Evolutionary conservation across 371 early-diverging fungal species (phyloP).

Genomic region (Capillidium heterosporum): DNA sequence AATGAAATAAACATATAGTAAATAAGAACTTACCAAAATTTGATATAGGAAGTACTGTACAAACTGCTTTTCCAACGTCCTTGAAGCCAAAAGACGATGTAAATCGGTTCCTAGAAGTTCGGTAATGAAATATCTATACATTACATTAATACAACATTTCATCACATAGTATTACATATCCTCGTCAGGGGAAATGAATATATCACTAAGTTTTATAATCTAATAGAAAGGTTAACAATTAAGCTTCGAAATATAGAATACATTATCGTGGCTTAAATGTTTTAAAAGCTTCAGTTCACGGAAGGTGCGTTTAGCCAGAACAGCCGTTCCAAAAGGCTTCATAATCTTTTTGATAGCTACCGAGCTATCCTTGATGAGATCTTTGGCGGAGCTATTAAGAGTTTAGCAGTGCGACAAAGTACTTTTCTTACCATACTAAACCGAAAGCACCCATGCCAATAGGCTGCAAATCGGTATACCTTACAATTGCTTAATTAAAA

Average conservation of each 20-base stretch:
- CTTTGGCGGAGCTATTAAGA: constrained; percentile 58
- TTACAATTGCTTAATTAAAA: constrained; percentile 9
- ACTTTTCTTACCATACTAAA: constrained; percentile 62
- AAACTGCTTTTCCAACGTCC: constrained; percentile 89
- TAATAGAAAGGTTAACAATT: constrained; percentile 31
- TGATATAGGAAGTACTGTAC: constrained; percentile 97
- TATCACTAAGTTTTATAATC: constrained; percentile 69
- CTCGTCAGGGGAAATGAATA: constrained; percentile 79
- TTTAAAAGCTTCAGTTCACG: constrained; percentile 77
- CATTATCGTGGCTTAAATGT: constrained; percentile 83
- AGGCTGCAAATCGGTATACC: constrained; percentile 80
- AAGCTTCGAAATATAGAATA: constrained; percentile 9
- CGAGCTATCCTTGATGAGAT: constrained; percentile 54
- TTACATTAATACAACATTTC: too few relatives aligned
- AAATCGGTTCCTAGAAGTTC: constrained; percentile 97
- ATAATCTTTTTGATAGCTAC: constrained; percentile 93
- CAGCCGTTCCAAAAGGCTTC: constrained; percentile 82
- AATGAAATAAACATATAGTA: too few relatives aligned
- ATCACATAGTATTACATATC: constrained; percentile 82
- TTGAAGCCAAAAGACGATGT: constrained; percentile 91
- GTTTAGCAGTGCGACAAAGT: neutral
- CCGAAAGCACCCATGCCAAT: constrained; percentile 97
- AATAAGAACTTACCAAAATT: too few relatives aligned
- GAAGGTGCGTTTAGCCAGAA: constrained; percentile 82
- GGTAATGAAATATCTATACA: too few relatives aligned